These are phyloP conservation scores for Alloascoidea africana DNA, from an alignment of 805 yeast species.

Conservation along the genomic window DNA sequence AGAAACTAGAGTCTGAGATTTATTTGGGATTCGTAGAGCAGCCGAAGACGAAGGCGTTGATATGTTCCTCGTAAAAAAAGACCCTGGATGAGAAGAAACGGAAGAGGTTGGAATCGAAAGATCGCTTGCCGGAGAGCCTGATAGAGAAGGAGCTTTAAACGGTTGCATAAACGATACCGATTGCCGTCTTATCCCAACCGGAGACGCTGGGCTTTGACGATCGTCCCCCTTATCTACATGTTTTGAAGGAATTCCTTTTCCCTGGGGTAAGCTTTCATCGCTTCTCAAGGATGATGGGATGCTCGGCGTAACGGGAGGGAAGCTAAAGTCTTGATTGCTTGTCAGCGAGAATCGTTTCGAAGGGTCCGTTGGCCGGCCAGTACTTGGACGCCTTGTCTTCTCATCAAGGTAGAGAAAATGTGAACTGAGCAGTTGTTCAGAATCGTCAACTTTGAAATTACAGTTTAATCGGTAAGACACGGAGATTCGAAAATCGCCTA, in stretches of 20 bases:
- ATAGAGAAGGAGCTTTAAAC: conserved; percentile 47
- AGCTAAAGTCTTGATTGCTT: conserved; percentile 4
- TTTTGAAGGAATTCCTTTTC: conserved; percentile 2
- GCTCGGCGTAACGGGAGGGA: conserved; percentile 5
- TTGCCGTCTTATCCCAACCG: conserved; percentile 6
- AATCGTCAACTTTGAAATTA: conserved; percentile 50
- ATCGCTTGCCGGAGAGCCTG: conserved; percentile 20
- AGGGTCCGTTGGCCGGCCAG: conserved; percentile 5
- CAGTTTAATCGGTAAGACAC: conserved; percentile 68
- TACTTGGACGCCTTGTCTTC: conserved; percentile 5
- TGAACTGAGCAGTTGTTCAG: conserved; percentile 45
- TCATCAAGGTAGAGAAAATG: conserved; percentile 37
- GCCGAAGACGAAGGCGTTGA: conserved; percentile 28
- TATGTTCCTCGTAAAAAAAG: conserved; percentile 22
- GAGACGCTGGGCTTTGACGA: background rate
- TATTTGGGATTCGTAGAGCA: conserved; percentile 21
- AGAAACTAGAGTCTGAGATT: conserved; percentile 10
- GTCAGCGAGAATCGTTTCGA: conserved; percentile 5
- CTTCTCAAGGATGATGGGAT: conserved; percentile 3
- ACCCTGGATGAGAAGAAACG: conserved; percentile 11
- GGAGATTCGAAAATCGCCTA: conserved; percentile 59
- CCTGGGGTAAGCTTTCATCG: background rate
- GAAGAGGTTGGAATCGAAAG: conserved; percentile 15
- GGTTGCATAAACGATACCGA: conserved; percentile 34
- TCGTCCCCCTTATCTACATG: conserved; percentile 2